Evolutionary conservation across 2,329 filamentous ascomycete species (phyloP), one percentile per base, ranked within the genome.

Genomic region (Simplicillium aogashimaense): DNA sequence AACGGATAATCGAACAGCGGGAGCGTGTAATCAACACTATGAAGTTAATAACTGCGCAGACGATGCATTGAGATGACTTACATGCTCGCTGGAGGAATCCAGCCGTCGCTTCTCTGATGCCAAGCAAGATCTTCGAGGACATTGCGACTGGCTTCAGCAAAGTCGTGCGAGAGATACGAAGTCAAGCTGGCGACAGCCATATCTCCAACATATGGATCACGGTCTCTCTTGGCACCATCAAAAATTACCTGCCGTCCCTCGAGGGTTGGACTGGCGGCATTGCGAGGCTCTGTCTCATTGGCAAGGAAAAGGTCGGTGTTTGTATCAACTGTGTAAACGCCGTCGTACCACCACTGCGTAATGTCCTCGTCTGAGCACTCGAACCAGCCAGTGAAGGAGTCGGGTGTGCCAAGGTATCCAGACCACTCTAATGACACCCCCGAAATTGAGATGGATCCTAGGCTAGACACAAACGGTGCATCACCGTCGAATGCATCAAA

Each of bases 41-140:
- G 14, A 29, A 13, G 3, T 17, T 15, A 20, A 14, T 17, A 14
- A 20, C 5, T 14, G 28, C 13, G 17, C 13, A 29, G 12, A 9
- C 31, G 18, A n/a, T 9, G 15, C 12, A 11, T 15, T 31, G 6
- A 14, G 4, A 14, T 12, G 9, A 47, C 63, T 52, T 51, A 66
- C 62, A 74, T 74, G 53, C 66, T 71, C 7, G 70, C 65, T 0
- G 70, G 70, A 6, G 70, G 70, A 36, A 74, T 70, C 69, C 69
- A 74, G 3, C 70, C 70, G 46, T 74, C 70, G 3, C 41, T 53
- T 15, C 68, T 53, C 49, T 74, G 70, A 46, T 73, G 69, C 32
- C 58, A 52, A 0, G 63, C 67, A 29, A 74, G 49, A 47, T 74
- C 70, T 8, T 64, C 67, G 25, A 74, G 53, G 5, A 74, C 65